These are phyloP conservation scores for Russula compacta DNA, from an alignment of 768 basidiomycete species.

Conservation along the genomic window DNA sequence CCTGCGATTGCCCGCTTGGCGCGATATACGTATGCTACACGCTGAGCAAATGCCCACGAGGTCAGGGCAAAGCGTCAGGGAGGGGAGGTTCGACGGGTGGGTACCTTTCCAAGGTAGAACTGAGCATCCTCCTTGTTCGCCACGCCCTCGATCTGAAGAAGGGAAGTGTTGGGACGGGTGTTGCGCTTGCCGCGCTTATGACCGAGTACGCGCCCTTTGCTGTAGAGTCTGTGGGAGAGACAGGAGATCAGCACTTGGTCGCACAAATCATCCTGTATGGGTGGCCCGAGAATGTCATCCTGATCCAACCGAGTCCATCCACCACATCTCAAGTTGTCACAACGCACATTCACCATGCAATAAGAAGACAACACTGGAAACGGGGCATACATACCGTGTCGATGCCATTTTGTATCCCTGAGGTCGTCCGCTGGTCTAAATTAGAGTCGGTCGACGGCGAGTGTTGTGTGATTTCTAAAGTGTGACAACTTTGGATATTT, in stretches of 20 bases:
- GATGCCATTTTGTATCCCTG: conserved; percentile 61
- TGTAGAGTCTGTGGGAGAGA: conserved; percentile 65
- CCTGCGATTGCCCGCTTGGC: conserved; percentile 92
- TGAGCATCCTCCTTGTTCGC: conserved; percentile 87
- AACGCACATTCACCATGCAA: conserved; percentile 20
- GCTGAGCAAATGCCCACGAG: conserved; percentile 36
- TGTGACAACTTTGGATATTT: not conserved
- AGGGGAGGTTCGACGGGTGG: conserved; percentile 18
- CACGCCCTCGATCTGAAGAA: conserved; percentile 97
- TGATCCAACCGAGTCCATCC: conserved; percentile 33
- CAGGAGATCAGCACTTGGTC: not conserved
- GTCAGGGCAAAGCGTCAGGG: not conserved
- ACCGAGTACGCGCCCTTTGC: conserved; percentile 93
- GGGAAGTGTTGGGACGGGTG: conserved; percentile 89
- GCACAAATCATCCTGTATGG: not conserved
- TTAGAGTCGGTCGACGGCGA: conserved; percentile 2
- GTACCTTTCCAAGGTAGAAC: conserved; percentile 98
- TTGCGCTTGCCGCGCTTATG: conserved; percentile 99
- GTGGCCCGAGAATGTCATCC: conserved; percentile 11
- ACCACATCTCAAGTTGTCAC: conserved; percentile 28
- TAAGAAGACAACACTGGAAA: not conserved
- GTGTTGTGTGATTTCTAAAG: conserved; percentile 2
- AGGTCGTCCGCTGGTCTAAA: conserved; percentile 23
- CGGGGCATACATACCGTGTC: conserved; percentile 52
- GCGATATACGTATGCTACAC: conserved; percentile 96